Percentiles rank a stretch among this genome's conserved stretches.
Conservation (phyloP, 73 alveolate genomes). For the Paramecium bursaria region DNA sequence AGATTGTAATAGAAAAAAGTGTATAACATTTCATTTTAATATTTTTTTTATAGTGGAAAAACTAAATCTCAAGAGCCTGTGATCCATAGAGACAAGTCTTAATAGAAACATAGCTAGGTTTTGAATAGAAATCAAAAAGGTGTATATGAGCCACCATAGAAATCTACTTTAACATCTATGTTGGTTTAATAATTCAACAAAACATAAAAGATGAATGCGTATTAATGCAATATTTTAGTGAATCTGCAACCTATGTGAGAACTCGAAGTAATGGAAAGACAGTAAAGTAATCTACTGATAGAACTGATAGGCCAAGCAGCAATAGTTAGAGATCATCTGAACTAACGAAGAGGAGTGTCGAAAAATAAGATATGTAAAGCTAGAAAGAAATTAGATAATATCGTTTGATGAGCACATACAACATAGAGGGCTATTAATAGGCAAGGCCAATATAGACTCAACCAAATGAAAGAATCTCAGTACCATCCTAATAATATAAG, state of each 20-base stretch:
- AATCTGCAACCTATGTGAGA: constrained; percentile 51
- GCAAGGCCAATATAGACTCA: not conserved
- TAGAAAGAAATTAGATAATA: constrained; percentile 13
- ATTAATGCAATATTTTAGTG: constrained; percentile 11
- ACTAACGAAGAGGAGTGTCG: constrained; percentile 6
- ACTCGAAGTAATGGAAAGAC: constrained; percentile 13
- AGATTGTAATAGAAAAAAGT: constrained; percentile 29
- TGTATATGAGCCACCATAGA: no score
- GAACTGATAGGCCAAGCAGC: constrained; percentile 40
- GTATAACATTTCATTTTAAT: constrained; percentile 4
- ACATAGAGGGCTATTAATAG: not conserved
- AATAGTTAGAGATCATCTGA: not conserved
- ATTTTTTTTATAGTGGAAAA: not conserved
- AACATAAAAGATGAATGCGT: constrained; percentile 9
- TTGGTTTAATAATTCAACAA: no score
- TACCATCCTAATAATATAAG: not conserved
- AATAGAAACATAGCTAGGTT: no score
- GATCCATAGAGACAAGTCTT: constrained; percentile 22
- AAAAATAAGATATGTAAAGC: constrained; percentile 21
- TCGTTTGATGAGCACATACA: constrained; percentile 45
- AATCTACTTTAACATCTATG: no score
- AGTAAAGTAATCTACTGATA: constrained; percentile 21
- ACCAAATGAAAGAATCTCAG: constrained; percentile 43
- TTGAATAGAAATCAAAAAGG: no score
- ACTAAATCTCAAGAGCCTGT: constrained; percentile 51